These are phyloP conservation scores for Penicillium riverlandense DNA, from an alignment of 495 filamentous ascomycete species.

Conservation along the genomic window DNA sequence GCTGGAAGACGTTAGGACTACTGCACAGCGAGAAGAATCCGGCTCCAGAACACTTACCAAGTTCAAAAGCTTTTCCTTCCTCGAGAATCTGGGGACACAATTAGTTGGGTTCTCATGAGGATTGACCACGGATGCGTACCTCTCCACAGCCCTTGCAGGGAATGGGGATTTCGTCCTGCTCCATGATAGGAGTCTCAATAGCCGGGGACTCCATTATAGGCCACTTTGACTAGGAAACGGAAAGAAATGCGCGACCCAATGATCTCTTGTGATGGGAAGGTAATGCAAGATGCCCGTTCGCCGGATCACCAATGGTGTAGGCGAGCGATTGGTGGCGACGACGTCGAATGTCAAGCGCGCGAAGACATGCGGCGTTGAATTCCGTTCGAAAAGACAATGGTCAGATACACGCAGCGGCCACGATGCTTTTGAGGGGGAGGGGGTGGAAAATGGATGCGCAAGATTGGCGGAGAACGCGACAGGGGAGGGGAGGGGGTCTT, in stretches of 20 bases:
- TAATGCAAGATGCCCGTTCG: not conserved
- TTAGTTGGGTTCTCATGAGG: constrained; percentile 6
- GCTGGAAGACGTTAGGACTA: constrained; percentile 45
- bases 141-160: constrained; percentile 98
- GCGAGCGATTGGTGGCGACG: constrained; percentile 2
- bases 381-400: not conserved
- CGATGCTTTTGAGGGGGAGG: not conserved
- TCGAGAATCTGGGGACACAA: constrained; percentile 67
- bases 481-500: constrained; percentile 7
- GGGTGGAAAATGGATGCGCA: constrained; percentile 6
- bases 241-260: not conserved
- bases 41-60: constrained; percentile 57
- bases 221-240: constrained; percentile 1
- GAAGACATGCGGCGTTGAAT: constrained; percentile 1
- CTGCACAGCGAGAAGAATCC: constrained; percentile 1
- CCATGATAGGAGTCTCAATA: constrained; percentile 69
- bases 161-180: constrained; percentile 79
- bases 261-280: not conserved
- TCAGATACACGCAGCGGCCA: constrained; percentile 4
- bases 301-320: not conserved
- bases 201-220: constrained; percentile 35
- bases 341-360: not conserved
- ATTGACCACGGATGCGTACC: constrained; percentile 44
- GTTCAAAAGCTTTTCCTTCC: constrained; percentile 96
- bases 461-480: constrained; percentile 17